Evolutionary conservation across 164 flowering plant genomes (phyloP).

Genomic region (Sedum album): DNA sequence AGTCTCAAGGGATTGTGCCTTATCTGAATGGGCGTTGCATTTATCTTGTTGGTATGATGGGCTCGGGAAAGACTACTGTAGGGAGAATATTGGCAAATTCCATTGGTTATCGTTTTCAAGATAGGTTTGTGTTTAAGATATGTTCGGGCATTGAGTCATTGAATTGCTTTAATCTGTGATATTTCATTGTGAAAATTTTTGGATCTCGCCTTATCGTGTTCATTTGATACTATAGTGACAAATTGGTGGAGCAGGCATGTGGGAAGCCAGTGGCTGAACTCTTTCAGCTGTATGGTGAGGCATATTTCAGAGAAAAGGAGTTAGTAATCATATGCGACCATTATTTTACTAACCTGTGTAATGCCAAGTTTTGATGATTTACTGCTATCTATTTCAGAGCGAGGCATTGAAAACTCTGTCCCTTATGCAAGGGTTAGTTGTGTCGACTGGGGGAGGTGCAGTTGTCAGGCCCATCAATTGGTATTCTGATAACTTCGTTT

Average conservation of each 20-base stretch:
- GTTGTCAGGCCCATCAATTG: constrained; percentile 72
- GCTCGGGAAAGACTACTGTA: constrained; percentile 94
- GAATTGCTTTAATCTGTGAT: not conserved
- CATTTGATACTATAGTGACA: constrained; percentile 25
- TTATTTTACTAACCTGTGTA: not conserved
- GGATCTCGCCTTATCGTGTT: not conserved
- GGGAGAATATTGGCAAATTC: constrained; percentile 76
- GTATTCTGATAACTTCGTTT: constrained; percentile 21
- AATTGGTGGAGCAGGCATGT: constrained; percentile 25
- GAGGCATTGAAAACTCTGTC: constrained; percentile 58
- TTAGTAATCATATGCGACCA: constrained; percentile 10
- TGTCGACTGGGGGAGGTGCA: constrained; percentile 97
- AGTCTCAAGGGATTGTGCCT: constrained; percentile 57
- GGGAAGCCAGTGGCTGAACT: constrained; percentile 38
- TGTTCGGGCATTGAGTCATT: not conserved
- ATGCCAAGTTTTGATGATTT: not conserved
- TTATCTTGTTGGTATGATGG: constrained; percentile 99
- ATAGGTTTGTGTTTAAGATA: constrained; percentile 48
- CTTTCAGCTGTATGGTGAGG: constrained; percentile 35
- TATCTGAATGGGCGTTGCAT: constrained; percentile 67
- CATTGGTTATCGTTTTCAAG: constrained; percentile 72
- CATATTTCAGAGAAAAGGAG: constrained; percentile 40
- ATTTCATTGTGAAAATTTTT: not conserved
- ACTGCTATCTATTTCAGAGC: constrained; percentile 33
- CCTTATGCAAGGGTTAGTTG: constrained; percentile 53